Evolutionary conservation across 331 rosid genomes (phyloP).

Genomic region (Stylosanthes scabra): DNA sequence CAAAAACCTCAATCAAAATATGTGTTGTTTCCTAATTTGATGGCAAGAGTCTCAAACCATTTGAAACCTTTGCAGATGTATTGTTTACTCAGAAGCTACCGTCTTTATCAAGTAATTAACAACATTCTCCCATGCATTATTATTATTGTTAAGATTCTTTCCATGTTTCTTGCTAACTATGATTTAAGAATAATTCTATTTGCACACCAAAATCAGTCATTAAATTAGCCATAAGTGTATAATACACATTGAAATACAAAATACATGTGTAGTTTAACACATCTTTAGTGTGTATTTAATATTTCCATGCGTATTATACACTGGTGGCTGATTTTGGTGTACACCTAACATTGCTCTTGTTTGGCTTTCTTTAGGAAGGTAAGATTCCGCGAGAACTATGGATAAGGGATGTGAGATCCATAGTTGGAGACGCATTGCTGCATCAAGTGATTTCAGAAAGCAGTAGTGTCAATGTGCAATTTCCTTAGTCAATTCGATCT

Average conservation of each 20-base stretch:
- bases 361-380: conserved; percentile 26
- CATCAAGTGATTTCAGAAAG: conserved; percentile 13
- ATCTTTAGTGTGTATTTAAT: no score
- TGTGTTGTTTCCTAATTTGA: conserved; percentile 34
- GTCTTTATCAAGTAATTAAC: conserved; percentile 38
- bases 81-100: conserved; percentile 29
- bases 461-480: not conserved
- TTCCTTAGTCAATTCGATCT: not conserved
- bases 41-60: conserved; percentile 37
- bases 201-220: no score
- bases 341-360: no score
- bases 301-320: no score
- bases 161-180: not conserved
- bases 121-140: not conserved
- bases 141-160: no score
- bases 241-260: no score
- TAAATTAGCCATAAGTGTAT: no score
- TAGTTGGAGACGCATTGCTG: conserved; percentile 39
- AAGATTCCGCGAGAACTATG: conserved; percentile 33
- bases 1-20: conserved; percentile 31
- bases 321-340: no score
- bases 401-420: conserved; percentile 29
- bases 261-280: no score
- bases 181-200: no score
- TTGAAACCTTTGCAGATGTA: conserved; percentile 41